Base-by-base conservation (phyloP, 2,329 filamentous ascomycete genomes). In the Ceratocystis destructans region DNA sequence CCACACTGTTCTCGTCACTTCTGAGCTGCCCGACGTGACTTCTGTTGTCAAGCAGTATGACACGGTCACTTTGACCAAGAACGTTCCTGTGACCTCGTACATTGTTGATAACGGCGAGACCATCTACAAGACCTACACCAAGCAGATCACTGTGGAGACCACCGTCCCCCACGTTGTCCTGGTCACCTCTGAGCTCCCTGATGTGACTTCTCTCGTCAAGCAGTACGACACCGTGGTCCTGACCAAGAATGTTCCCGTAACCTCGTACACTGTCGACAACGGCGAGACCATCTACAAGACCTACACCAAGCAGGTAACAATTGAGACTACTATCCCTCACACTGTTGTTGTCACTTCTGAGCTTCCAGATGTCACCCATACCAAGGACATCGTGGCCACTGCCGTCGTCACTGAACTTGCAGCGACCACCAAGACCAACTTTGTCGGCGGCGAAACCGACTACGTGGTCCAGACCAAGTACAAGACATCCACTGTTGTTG, bases 61-160 rank as follows among this genome's bases (percentile, higher is more conserved):
- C 5, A 67, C 66, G 0, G 31, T 67, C 1, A 41, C 17, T 3
- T 17, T 45, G 17, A 65, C 66, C 8, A 37, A 61, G 25, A 50
- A 53, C 15, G 17, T 68, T 1, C 45, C 66, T 2, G 64, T 62
- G 1, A 62, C 64, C 5, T 17, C 17, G 10, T 59, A 44, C n/a
- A 61, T 44, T 8, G 61, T 67, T 8, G 61, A 45, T 8, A 64
- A 67, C 25, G 65, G 61, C 8, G 50, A 66, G 62, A 67, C 66
- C 8, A 44, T 67, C 33, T 61, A 55, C 44, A 64, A 57, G 57
- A 67, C 66, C 17, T 64, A 33, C 17, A 62, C 46, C 6, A 41
- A 66, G 12, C n/a, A 31, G 45, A 50, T 64, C n/a, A 61, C 65
- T 12, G 48, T 63, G 1, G 65, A 63, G 31, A 64, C 50, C 5